Evolutionary conservation across 768 basidiomycete genomes (phyloP).

Genomic region (Mycena pura): DNA sequence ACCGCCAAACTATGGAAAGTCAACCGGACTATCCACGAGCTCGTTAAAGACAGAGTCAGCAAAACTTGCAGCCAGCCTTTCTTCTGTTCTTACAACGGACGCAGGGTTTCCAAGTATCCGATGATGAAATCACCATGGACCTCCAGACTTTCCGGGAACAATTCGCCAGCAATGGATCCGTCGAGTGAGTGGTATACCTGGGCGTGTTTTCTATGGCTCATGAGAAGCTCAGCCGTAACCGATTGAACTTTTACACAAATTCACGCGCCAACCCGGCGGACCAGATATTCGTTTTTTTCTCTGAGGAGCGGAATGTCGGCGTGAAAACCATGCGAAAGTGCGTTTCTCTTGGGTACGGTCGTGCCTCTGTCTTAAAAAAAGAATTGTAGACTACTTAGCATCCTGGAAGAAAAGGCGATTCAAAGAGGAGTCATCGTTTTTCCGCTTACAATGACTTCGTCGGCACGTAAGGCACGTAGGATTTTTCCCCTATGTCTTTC

Average conservation of each 20-base stretch:
- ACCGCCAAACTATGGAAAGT: constrained; percentile 94
- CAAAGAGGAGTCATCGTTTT: constrained; percentile 94
- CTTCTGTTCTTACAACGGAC: constrained; percentile 32
- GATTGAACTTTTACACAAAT: constrained; percentile 91
- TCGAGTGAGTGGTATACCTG: constrained; percentile 72
- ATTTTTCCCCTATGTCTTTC: constrained; percentile 1
- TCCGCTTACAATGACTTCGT: constrained; percentile 95
- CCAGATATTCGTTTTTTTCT: constrained; percentile 93
- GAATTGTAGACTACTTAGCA: constrained; percentile 75
- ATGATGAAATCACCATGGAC: constrained; percentile 93
- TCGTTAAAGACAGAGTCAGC: constrained; percentile 91
- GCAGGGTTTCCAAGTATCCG: constrained; percentile 88
- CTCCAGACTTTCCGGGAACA: constrained; percentile 75
- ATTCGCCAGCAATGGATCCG: constrained; percentile 75
- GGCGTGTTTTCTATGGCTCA: constrained; percentile 5
- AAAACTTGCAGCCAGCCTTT: constrained; percentile 17
- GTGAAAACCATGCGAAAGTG: constrained; percentile 99
- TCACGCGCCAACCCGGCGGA: constrained; percentile 68
- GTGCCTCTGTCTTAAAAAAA: neutral
- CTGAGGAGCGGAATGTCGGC: constrained; percentile 94
- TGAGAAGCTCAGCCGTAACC: constrained; percentile 68
- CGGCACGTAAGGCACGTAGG: constrained; percentile 84
- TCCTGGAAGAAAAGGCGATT: constrained; percentile 92
- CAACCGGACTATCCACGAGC: constrained; percentile 94
- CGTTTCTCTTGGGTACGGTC: constrained; percentile 35